phyloP scores from a whole-genome alignment of 2,329 filamentous ascomycete genomes.

The Ophiosphaerella herpotricha region DNA sequence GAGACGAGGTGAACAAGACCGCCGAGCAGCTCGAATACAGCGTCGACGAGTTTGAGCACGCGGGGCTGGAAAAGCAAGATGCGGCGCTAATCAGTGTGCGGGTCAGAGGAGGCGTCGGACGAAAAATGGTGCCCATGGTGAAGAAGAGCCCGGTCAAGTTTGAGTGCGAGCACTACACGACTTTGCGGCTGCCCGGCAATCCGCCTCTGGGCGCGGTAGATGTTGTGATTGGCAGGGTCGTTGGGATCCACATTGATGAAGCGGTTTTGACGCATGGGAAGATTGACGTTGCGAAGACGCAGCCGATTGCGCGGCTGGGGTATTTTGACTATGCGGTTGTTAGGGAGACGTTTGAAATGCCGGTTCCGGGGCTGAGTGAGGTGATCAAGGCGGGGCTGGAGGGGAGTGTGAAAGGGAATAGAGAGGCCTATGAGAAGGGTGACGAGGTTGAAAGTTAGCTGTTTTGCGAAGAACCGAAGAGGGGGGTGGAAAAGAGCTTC shows the following conservation, averaged over 20 bases:
- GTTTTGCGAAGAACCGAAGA: too few relatives aligned
- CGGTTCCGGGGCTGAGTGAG: conserved; percentile 49
- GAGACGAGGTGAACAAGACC: conserved; percentile 60
- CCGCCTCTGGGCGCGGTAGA: conserved; percentile 63
- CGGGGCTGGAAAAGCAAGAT: conserved; percentile 55
- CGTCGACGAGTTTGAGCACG: conserved; percentile 61
- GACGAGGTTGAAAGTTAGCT: not conserved
- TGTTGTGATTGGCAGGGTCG: conserved; percentile 61
- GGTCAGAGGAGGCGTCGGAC: conserved; percentile 13
- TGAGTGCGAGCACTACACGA: conserved; percentile 61
- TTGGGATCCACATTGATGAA: conserved; percentile 63
- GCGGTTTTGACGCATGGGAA: conserved; percentile 59
- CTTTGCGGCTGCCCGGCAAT: conserved; percentile 60
- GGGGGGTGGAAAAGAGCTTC: too few relatives aligned
- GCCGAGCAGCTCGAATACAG: conserved; percentile 56
- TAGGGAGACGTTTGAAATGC: conserved; percentile 63
- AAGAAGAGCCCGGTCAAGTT: conserved; percentile 60
- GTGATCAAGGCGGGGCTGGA: conserved; percentile 31
- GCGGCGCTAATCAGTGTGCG: conserved; percentile 43
- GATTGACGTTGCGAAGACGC: conserved; percentile 61
- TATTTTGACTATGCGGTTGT: conserved; percentile 65
- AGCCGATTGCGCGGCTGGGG: conserved; percentile 64
- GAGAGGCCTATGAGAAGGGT: conserved; percentile 11
- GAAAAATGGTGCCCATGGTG: conserved; percentile 56
- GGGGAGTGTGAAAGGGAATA: conserved; percentile 32